Conservation (phyloP, 164 flowering plant genomes). For the Berberis vulgaris region DNA sequence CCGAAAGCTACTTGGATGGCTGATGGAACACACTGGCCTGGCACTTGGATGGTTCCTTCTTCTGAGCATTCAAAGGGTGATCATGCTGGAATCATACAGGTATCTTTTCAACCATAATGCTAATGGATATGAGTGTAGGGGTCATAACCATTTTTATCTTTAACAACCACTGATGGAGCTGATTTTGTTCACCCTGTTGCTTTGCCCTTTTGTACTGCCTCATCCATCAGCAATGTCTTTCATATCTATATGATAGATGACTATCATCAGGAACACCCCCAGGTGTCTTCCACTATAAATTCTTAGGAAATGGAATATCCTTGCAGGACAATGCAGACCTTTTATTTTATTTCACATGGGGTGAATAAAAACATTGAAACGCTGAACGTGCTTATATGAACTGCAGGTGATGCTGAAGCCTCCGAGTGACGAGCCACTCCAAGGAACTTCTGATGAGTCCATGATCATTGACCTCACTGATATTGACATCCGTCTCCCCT, state of each 20-base stretch:
- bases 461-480: slow-evolving; percentile 43
- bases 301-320: no score
- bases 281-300: no score
- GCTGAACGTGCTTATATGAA: not conserved
- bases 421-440: slow-evolving; percentile 62
- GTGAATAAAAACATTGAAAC: not conserved
- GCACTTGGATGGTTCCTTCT: slow-evolving; percentile 57
- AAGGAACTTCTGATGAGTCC: slow-evolving; percentile 32
- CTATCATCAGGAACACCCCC: no score
- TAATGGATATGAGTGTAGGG: no score
- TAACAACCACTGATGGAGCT: no score
- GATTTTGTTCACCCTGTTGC: no score
- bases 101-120: slow-evolving; percentile 8
- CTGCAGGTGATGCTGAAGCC: slow-evolving; percentile 79
- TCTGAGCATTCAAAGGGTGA: slow-evolving; percentile 70
- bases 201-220: no score
- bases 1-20: slow-evolving; percentile 90
- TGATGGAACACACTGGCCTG: slow-evolving; percentile 90
- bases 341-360: no score
- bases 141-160: no score
- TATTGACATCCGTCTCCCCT: slow-evolving; percentile 73
- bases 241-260: no score
- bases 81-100: slow-evolving; percentile 89
- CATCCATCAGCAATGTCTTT: no score
- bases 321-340: no score